Evolutionary conservation across 176 grass and related monocot genomes (phyloP).

Genomic region (Zoysia japonica): DNA sequence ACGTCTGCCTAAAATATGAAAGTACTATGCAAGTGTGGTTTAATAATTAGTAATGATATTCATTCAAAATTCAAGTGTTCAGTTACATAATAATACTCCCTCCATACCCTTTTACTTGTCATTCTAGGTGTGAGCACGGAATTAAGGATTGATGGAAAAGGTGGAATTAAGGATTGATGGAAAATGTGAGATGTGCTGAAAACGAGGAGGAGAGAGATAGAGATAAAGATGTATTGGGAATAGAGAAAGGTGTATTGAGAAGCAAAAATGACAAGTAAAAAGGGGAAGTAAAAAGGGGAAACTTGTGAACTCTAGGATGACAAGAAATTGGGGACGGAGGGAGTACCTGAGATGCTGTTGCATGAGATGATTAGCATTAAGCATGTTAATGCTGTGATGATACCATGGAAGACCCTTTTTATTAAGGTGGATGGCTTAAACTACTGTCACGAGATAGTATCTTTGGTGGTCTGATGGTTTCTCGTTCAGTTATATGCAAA

Average conservation of each 20-base stretch:
- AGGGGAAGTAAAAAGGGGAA: too few species aligned
- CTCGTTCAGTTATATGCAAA: constrained; percentile 26
- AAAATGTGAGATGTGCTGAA: too few species aligned
- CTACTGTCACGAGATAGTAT: background rate
- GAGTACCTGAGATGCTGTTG: background rate
- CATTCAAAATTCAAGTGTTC: background rate
- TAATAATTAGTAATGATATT: constrained; percentile 11
- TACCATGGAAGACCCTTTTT: background rate
- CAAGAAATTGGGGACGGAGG: too few species aligned
- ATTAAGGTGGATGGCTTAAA: background rate
- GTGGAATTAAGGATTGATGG: too few species aligned
- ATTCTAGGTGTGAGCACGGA: too few species aligned
- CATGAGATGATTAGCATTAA: background rate
- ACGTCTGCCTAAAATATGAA: background rate
- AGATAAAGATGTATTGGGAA: too few species aligned
- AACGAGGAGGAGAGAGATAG: too few species aligned
- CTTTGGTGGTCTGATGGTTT: background rate
- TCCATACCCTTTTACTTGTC: too few species aligned
- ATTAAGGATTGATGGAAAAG: too few species aligned
- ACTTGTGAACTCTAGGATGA: too few species aligned
- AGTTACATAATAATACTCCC: background rate
- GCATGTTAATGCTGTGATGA: constrained; percentile 4
- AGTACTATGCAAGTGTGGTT: background rate
- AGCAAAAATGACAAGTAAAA: too few species aligned
- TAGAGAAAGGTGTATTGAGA: too few species aligned